Evolutionary conservation across 1,284 basidiomycete genomes (phyloP), one percentile per base, ranked within the genome.

Genomic region (Ganoderma resinaceum): DNA sequence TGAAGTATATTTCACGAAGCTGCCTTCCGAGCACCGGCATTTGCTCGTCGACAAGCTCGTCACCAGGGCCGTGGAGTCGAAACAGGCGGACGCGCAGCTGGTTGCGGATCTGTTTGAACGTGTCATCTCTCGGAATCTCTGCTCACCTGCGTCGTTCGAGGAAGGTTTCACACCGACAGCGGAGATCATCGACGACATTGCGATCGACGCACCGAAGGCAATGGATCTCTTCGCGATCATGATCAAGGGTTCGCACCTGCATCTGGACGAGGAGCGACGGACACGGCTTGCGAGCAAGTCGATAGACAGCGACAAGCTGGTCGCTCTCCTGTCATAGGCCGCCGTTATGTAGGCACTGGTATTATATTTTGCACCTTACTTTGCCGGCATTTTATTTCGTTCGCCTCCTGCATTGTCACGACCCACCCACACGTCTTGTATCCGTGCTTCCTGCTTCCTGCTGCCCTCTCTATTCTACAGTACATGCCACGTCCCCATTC

Each of bases 141-240:
- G 83, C 78, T 85, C 87, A 1, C 63, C 82, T 0, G 85, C 85
- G 16, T 81, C 86, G 8, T 89, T 95, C 76, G 91, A 84, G 82
- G 81, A 82, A 69, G 92, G 93, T 20, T 87, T 96, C 80, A 80
- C 80, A 67, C 83, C 85, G 1, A 86, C 90, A 65, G 89, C 92
- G 66, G 91, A 94, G 78, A 81, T 91, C 70, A 84, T 98, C 73
- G 95, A 96, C 76, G 96, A 98, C 77, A 89, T 95, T 66, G 89
- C 90, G 23, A 92, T 96, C 75, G 96, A 98, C 79, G 94, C 93
- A 69, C 96, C 96, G 4, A 92, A 92, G 77, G 96, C 95, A 0
- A 91, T 93, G 82, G 81, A 87, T 69, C 87, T 91, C 63, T 90
- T 96, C 78, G 94, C 90, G 11, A 84, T 85, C 65, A 88, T 95